Evolutionary conservation across 768 basidiomycete genomes (phyloP).

Genomic region (Imleria badia): DNA sequence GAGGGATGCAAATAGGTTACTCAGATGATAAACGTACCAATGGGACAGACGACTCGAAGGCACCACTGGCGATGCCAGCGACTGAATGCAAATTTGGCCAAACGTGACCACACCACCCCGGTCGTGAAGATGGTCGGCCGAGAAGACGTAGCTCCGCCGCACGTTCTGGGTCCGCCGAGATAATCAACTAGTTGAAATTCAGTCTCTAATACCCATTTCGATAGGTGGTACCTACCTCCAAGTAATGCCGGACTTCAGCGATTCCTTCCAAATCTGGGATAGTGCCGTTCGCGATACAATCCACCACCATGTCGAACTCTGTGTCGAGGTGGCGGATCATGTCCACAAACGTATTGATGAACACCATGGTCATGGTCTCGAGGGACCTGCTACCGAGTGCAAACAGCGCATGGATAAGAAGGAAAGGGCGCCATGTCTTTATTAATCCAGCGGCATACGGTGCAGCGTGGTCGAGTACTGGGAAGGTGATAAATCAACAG

Average conservation of each 20-base stretch:
- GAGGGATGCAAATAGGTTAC: not conserved
- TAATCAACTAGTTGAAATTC: not conserved
- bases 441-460: slow-evolving; percentile 2
- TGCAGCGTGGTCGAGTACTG: slow-evolving; percentile 5
- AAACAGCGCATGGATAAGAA: slow-evolving; percentile 8
- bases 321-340: slow-evolving; percentile 9
- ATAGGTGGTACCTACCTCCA: not conserved
- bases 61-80: not conserved
- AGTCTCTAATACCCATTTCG: not conserved
- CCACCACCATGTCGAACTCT: slow-evolving; percentile 9
- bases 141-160: slow-evolving; percentile 11
- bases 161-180: slow-evolving; percentile 1
- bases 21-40: not conserved
- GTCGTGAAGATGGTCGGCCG: slow-evolving; percentile 2
- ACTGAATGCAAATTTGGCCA: slow-evolving; percentile 14
- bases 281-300: slow-evolving; percentile 13
- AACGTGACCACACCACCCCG: slow-evolving; percentile 11
- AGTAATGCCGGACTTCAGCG: not conserved
- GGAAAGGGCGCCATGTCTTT: slow-evolving; percentile 9
- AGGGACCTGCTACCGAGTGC: slow-evolving; percentile 1
- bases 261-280: slow-evolving; percentile 7
- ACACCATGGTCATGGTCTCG: not conserved
- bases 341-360: slow-evolving; percentile 13
- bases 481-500: not conserved
- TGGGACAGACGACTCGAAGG: slow-evolving; percentile 6